Evolutionary conservation across 1,139 yeast species (phyloP).

Genomic region (Hemisphaericaspora xylofermentans): DNA sequence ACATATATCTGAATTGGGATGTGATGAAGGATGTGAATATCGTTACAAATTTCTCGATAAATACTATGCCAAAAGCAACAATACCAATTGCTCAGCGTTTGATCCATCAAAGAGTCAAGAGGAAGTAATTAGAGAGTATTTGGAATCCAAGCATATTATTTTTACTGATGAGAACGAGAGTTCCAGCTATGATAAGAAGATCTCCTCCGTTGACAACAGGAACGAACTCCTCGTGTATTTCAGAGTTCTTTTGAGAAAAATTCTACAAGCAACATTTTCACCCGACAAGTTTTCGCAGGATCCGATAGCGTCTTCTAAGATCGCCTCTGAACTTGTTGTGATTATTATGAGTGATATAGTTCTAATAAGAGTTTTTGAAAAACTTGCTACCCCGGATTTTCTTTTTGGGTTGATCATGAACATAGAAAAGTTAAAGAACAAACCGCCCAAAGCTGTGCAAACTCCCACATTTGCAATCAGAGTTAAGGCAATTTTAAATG

Average conservation of each 20-base stretch:
- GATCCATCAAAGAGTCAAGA: slow-evolving; percentile 2
- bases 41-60: slow-evolving; percentile 19
- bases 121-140: slow-evolving; percentile 16
- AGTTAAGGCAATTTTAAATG: background rate
- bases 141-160: slow-evolving; percentile 19
- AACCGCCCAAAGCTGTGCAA: background rate
- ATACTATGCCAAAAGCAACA: slow-evolving; percentile 5
- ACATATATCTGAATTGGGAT: slow-evolving; percentile 26
- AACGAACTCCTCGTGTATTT: slow-evolving; percentile 20
- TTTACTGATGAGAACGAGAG: slow-evolving; percentile 13
- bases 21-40: slow-evolving; percentile 12
- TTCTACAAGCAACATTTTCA: slow-evolving; percentile 22
- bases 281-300: slow-evolving; percentile 11
- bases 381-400: slow-evolving; percentile 32
- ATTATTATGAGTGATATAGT: slow-evolving; percentile 37
- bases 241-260: slow-evolving; percentile 23
- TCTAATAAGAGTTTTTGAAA: slow-evolving; percentile 27
- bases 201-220: background rate
- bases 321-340: slow-evolving; percentile 28
- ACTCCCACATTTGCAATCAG: background rate
- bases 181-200: background rate
- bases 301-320: slow-evolving; percentile 26
- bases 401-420: slow-evolving; percentile 15
- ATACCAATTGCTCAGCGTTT: slow-evolving; percentile 13
- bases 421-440: no score